Conservation (phyloP, 768 basidiomycete species). For the Lyophyllum semitale region DNA sequence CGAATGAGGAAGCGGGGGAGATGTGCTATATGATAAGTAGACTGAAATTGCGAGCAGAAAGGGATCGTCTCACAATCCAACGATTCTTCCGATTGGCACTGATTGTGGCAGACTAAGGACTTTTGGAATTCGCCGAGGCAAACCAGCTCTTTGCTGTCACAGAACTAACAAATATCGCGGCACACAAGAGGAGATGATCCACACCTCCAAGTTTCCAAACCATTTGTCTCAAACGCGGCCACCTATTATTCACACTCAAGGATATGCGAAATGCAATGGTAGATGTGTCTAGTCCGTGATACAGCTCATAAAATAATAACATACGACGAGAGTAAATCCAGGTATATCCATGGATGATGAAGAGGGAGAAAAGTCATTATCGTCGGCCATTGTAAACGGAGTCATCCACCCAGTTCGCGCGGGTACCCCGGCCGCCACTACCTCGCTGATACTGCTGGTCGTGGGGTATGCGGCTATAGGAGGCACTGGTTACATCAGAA, state of each 20-base stretch:
- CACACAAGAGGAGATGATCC: no score
- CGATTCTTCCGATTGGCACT: no score
- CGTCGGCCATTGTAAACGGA: slow-evolving; percentile 39
- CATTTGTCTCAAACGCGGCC: not conserved
- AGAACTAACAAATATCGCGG: no score
- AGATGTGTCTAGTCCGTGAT: not conserved
- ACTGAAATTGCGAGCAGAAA: no score
- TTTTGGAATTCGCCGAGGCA: no score
- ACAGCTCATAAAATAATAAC: not conserved
- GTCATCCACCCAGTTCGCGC: slow-evolving; percentile 47
- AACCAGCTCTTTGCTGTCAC: no score
- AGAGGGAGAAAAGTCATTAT: slow-evolving; percentile 1
- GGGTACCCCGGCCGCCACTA: slow-evolving; percentile 14
- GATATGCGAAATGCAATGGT: not conserved
- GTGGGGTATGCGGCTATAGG: slow-evolving; percentile 29
- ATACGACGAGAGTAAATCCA: not conserved
- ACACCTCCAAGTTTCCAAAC: no score
- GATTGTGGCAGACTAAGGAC: no score
- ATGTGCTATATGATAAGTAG: no score
- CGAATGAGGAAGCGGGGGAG: not conserved
- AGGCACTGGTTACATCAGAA: slow-evolving; percentile 3
- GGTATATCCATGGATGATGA: not conserved
- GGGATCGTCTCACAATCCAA: no score
- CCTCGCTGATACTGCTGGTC: slow-evolving; percentile 18
- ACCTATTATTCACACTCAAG: not conserved